phyloP scores from a whole-genome alignment of 306 rosid genomes.

The Biancaea sappan region DNA sequence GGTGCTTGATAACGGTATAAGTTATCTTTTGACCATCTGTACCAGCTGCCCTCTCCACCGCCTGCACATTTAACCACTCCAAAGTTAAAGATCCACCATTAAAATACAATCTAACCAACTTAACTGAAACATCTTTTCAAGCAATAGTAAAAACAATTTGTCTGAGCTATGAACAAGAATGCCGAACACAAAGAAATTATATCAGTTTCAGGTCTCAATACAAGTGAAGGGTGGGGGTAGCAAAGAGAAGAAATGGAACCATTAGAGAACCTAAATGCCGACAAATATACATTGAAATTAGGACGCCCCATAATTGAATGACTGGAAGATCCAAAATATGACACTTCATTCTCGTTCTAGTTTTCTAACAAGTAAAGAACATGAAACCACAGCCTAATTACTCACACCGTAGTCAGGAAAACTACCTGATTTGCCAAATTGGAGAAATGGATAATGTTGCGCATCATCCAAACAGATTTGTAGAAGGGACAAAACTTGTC shows the following conservation, averaged over 20 bases:
- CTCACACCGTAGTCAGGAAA: neutral
- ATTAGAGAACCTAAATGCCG: conserved; percentile 8
- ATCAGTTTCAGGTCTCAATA: neutral
- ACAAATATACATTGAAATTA: neutral
- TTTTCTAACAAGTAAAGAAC: neutral
- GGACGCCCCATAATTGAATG: neutral
- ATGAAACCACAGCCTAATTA: conserved; percentile 25
- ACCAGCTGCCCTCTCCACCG: conserved; percentile 96
- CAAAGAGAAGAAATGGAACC: conserved; percentile 2
- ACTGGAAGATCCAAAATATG: neutral
- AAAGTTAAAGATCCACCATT: conserved; percentile 24
- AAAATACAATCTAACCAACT: conserved; percentile 12
- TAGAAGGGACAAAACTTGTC: conserved; percentile 99
- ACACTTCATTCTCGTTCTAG: neutral
- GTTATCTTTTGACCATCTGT: conserved; percentile 92
- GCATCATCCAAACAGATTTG: conserved; percentile 99
- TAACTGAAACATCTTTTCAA: conserved; percentile 14
- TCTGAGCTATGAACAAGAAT: conserved; percentile 23
- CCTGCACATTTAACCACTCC: conserved; percentile 56
- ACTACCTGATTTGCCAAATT: conserved; percentile 96
- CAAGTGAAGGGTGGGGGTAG: neutral
- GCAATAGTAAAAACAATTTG: neutral
- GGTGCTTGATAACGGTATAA: conserved; percentile 88
- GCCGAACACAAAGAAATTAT: neutral
- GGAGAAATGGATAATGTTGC: conserved; percentile 97